A percentile compares a stretch with the other conserved stretches of the same genome.
Evolutionary conservation across 306 rosid species (phyloP).

Genomic region (Pterocarpus santalinus): DNA sequence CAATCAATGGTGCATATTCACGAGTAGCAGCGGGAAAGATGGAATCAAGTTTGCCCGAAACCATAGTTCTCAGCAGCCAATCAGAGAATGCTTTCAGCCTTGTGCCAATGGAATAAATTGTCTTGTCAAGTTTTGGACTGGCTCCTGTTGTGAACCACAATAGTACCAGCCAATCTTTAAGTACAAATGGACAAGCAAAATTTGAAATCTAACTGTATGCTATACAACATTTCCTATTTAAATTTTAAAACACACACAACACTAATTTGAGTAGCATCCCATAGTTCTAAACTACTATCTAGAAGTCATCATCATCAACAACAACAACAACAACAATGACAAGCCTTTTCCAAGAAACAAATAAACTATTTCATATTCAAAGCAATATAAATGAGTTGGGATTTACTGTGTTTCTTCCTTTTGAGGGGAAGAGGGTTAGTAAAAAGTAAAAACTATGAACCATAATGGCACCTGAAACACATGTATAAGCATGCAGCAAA

Average conservation of each 20-base stretch:
- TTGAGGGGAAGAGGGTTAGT: background rate
- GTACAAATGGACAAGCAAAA: conserved; percentile 19
- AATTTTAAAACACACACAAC: background rate
- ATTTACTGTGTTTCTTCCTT: background rate
- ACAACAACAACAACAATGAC: conserved; percentile 11
- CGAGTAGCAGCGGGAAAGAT: conserved; percentile 98
- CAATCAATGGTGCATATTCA: conserved; percentile 91
- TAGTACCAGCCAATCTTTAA: conserved; percentile 33
- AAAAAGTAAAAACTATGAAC: background rate
- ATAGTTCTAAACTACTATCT: background rate
- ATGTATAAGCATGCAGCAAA: background rate
- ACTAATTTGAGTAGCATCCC: background rate
- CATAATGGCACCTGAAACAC: background rate
- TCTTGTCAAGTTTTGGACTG: conserved; percentile 55
- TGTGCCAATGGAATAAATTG: conserved; percentile 80
- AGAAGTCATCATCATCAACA: conserved; percentile 2
- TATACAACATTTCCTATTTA: background rate
- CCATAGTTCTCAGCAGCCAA: conserved; percentile 98
- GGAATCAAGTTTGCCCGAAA: conserved; percentile 86
- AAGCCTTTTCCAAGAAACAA: background rate
- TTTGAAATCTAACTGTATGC: background rate
- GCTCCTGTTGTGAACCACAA: conserved; percentile 59
- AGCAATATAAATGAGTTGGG: conserved; percentile 27
- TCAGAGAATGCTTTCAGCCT: conserved; percentile 96
- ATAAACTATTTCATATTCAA: background rate